Percentiles rank a stretch among this genome's conserved stretches.
phyloP scores from a whole-genome alignment of 164 flowering plant species.

The Chimonanthus salicifolius region DNA sequence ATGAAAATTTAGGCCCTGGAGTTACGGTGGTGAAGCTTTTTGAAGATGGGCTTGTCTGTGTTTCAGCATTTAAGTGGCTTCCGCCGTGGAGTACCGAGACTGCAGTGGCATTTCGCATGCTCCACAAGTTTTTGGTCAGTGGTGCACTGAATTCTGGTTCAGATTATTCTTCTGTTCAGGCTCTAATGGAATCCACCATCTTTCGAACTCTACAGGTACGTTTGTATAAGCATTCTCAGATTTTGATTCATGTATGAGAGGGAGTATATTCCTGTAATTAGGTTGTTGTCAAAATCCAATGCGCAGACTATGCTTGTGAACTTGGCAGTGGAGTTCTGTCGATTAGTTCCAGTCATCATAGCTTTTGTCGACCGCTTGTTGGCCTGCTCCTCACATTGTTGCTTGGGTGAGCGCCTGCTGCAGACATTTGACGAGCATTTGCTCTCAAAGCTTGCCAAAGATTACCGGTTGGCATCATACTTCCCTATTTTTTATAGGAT shows the following conservation, averaged over 20 bases:
- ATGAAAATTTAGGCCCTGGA: conserved; percentile 17
- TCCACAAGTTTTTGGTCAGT: conserved; percentile 80
- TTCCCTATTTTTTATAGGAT: conserved; percentile 76
- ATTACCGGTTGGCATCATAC: conserved; percentile 59
- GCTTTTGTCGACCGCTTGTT: conserved; percentile 64
- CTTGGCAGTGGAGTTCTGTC: conserved; percentile 42
- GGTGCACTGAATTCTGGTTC: conserved; percentile 32
- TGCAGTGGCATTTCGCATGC: conserved; percentile 68
- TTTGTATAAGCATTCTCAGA: not conserved
- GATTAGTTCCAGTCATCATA: conserved; percentile 69
- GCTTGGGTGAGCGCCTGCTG: conserved; percentile 79
- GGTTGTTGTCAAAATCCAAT: conserved; percentile 5
- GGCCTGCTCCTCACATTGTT: conserved; percentile 60
- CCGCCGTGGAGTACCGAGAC: conserved; percentile 94
- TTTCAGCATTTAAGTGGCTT: conserved; percentile 82
- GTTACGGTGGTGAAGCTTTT: conserved; percentile 49
- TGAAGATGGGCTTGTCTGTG: conserved; percentile 68
- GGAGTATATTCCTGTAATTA: not conserved
- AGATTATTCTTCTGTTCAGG: conserved; percentile 36
- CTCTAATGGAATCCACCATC: conserved; percentile 47
- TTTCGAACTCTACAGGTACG: conserved; percentile 62
- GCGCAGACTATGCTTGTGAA: conserved; percentile 69
- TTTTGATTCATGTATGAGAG: not conserved
- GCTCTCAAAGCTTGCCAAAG: conserved; percentile 51
- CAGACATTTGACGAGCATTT: conserved; percentile 69